Conservation (phyloP, 75 land plant species). For the Sequoiadendron giganteum region DNA sequence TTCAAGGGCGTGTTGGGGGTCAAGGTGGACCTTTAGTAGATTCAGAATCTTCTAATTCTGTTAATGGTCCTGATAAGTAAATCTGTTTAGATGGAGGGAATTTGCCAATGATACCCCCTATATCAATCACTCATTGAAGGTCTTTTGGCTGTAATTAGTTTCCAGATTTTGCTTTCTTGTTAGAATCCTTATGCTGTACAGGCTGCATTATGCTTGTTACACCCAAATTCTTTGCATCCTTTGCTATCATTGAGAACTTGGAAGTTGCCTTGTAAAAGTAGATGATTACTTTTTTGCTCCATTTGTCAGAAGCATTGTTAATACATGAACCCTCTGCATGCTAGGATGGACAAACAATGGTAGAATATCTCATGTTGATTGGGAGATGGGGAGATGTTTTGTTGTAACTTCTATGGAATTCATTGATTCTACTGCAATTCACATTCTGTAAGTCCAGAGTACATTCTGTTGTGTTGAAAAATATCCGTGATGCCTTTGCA, state of each 20-base stretch:
- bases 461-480: not conserved
- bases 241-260: not conserved
- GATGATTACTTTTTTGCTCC: not conserved
- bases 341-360: not conserved
- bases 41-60: constrained; percentile 60
- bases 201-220: constrained; percentile 9
- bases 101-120: not conserved
- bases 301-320: not conserved
- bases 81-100: constrained; percentile 3
- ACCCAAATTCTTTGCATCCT: constrained; percentile 2
- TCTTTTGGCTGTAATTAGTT: constrained; percentile 2
- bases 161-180: not conserved
- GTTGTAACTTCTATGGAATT: not conserved
- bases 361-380: constrained; percentile 4
- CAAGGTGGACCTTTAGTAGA: constrained; percentile 42
- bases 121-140: not conserved
- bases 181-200: constrained; percentile 1
- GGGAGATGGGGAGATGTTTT: not conserved
- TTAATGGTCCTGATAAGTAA: constrained; percentile 26
- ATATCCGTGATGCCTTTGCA: not conserved
- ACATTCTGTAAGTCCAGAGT: not conserved
- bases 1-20: constrained; percentile 58
- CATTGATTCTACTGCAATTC: not conserved
- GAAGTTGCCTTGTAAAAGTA: constrained; percentile 1
- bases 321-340: constrained; percentile 3